These are phyloP conservation scores for Sugiyamaella paludigena DNA, from an alignment of 1,139 yeast species.

Conservation along the genomic window DNA sequence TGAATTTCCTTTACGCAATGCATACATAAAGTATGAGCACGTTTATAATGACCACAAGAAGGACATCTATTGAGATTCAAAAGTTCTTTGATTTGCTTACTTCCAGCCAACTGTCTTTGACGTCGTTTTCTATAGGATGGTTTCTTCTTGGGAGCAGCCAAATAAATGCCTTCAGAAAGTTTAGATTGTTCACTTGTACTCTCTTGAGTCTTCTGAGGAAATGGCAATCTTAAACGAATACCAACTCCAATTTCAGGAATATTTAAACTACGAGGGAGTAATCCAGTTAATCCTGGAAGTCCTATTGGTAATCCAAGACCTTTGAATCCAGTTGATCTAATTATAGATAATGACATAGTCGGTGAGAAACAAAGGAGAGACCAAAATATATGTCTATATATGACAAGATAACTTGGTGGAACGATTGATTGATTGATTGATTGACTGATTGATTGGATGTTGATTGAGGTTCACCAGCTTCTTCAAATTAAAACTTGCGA, in stretches of 20 bases:
- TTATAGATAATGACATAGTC: slow-evolving; percentile 1
- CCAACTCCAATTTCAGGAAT: slow-evolving; percentile 19
- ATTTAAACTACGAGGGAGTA: slow-evolving; percentile 24
- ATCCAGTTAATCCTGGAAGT: slow-evolving; percentile 14
- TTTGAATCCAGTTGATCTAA: slow-evolving; percentile 7
- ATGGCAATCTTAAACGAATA: slow-evolving; percentile 17
- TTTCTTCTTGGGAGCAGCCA: slow-evolving; percentile 93
- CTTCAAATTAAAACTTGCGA: too few relatives aligned
- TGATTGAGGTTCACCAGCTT: too few relatives aligned
- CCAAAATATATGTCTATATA: too few relatives aligned
- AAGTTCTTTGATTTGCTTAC: slow-evolving; percentile 73
- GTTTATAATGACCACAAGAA: slow-evolving; percentile 88
- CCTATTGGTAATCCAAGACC: slow-evolving; percentile 2
- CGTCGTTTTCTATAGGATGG: slow-evolving; percentile 83
- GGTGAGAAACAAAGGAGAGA: background rate
- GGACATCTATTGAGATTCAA: slow-evolving; percentile 86
- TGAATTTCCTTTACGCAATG: slow-evolving; percentile 83
- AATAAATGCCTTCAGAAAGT: slow-evolving; percentile 56
- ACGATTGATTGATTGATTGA: background rate
- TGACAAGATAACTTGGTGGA: too few relatives aligned
- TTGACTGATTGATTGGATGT: background rate
- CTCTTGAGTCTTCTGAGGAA: background rate
- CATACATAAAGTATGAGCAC: slow-evolving; percentile 91
- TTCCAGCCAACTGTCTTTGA: slow-evolving; percentile 76
- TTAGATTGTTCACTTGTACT: background rate